Base-by-base conservation (phyloP, 2,329 filamentous ascomycete species). In the Alternaria novae-zelandiae region DNA sequence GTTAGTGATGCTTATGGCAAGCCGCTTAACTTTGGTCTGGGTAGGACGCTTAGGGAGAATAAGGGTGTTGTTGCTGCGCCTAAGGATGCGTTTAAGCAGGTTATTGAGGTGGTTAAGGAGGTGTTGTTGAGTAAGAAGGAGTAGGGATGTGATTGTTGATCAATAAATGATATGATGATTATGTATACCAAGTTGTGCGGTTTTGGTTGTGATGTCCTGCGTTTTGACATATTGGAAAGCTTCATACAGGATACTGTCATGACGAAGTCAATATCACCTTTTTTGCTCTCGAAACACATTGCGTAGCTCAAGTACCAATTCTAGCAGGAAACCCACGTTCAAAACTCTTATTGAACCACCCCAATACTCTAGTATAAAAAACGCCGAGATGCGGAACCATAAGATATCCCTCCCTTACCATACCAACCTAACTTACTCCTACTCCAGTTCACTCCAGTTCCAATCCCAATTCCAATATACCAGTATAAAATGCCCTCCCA, bases 1-100 rank as follows among this genome's bases (percentile, higher is more conserved):
- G 95, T 99, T 57, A 96, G 94, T 1, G 96, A 99, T 81, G 91
- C 94, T 44, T 86, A 91, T 65, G 96, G 96, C 73, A 92, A 92
- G 78, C 86, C 89, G 64, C 85, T 99, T 62, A 91, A 99, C 80
- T 99, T 99, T 80, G 88, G 89, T 74, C 87, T 90, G 59, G 96
- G 96, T 54, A 86, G 96, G 78, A 98, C 94, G 43, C 84, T 99
- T 73, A 89, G 88, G 73, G 88, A 90, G 74, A 99, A 99, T 83
- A 97, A 94, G 86, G 96, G 96, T 44, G 93, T 99, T 26, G 89
- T 99, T 68, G 96, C 95, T 32, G 93, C 94, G 30, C 93, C 94
- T 2, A 89, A 86, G 69, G 88, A 87, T 32, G 87, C 96, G 25
- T 94, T 98, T 77, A 85, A 79, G 25, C 83, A 90, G 73, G 93